Evolutionary conservation across 441 rosid genomes (phyloP).

Genomic region (Geranium incanum): DNA sequence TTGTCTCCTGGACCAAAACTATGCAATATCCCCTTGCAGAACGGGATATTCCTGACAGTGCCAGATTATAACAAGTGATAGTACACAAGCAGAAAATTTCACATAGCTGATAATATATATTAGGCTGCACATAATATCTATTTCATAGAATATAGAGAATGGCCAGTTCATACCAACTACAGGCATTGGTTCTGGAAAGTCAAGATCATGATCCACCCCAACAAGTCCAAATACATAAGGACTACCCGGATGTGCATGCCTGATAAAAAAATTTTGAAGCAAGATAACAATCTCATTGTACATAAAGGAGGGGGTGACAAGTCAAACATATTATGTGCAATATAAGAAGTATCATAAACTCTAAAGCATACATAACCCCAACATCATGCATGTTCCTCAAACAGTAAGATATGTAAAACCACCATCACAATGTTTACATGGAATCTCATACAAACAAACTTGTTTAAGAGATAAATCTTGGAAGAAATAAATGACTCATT

Average conservation of each 20-base stretch:
- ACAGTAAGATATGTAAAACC: neutral
- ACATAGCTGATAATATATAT: neutral
- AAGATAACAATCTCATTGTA: constrained; percentile 13
- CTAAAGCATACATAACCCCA: neutral
- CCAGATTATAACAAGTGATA: constrained; percentile 11
- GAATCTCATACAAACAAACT: neutral
- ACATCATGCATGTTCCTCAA: neutral
- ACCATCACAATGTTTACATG: neutral
- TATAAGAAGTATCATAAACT: neutral
- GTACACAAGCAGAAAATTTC: neutral
- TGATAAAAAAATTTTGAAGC: constrained; percentile 40
- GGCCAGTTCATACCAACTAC: constrained; percentile 58
- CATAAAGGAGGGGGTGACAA: constrained; percentile 6
- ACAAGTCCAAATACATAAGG: constrained; percentile 98
- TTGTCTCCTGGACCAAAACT: constrained; percentile 73
- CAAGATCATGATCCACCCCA: constrained; percentile 94
- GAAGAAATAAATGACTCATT: neutral
- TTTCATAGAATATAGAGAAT: neutral
- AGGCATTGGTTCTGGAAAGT: constrained; percentile 98
- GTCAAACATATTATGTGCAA: neutral
- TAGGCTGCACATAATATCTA: neutral
- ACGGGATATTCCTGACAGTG: constrained; percentile 62
- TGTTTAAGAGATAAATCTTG: neutral
- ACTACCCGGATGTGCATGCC: constrained; percentile 99
- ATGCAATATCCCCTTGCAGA: constrained; percentile 93